phyloP scores from a whole-genome alignment of 495 filamentous ascomycete genomes.

The Talaromyces thailandensis region DNA sequence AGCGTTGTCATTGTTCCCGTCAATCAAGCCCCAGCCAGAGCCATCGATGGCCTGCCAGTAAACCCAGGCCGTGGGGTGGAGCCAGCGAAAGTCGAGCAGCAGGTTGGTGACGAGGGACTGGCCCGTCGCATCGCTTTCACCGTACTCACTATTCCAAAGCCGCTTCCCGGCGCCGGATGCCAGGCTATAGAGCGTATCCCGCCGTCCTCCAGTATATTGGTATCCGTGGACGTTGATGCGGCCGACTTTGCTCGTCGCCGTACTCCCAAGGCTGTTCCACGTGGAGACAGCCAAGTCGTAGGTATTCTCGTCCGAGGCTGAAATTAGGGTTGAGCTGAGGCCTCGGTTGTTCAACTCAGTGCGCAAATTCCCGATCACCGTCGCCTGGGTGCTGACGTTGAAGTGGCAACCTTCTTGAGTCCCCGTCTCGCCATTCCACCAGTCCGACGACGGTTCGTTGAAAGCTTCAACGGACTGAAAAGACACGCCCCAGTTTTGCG shows the following conservation, averaged over 20 bases:
- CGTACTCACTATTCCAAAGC: constrained; percentile 33
- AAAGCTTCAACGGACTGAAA: constrained; percentile 27
- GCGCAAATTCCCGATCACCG: background rate
- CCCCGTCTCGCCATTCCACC: constrained; percentile 24
- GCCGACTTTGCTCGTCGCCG: constrained; percentile 13
- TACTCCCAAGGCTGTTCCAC: constrained; percentile 14
- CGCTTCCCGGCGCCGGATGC: constrained; percentile 15
- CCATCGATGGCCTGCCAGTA: constrained; percentile 31
- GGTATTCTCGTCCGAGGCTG: constrained; percentile 1
- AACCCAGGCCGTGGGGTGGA: constrained; percentile 29
- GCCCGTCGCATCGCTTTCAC: constrained; percentile 25
- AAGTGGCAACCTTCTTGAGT: constrained; percentile 5
- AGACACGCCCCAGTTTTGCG: constrained; percentile 20
- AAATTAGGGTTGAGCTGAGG: background rate
- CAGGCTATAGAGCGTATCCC: constrained; percentile 16
- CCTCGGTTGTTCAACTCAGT: constrained; percentile 1
- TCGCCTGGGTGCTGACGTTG: background rate
- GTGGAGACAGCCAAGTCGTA: constrained; percentile 17
- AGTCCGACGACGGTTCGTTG: constrained; percentile 25
- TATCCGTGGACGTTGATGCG: constrained; percentile 32
- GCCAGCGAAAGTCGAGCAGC: constrained; percentile 25
- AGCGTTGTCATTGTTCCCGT: constrained; percentile 19
- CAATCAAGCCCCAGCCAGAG: constrained; percentile 25
- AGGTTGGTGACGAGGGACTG: constrained; percentile 19
- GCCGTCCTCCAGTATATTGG: constrained; percentile 18